Evolutionary conservation across 495 filamentous ascomycete genomes (phyloP).

Genomic region (Amphirosellinia nigrospora): DNA sequence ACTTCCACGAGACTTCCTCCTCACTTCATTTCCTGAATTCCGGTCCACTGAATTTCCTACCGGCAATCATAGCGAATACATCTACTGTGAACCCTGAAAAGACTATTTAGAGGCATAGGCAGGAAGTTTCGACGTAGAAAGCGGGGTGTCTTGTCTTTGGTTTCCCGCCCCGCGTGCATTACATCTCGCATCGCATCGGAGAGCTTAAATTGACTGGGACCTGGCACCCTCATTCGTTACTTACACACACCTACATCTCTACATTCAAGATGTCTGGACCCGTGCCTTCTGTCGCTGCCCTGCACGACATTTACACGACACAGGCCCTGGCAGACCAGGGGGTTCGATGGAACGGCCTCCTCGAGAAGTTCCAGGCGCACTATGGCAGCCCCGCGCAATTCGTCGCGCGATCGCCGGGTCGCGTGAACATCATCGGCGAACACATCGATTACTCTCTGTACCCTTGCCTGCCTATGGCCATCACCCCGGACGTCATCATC

Average conservation of each 20-base stretch:
- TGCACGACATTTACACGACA: constrained; percentile 72
- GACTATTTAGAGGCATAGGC: not conserved
- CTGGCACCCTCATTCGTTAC: not conserved
- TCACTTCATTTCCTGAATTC: not conserved
- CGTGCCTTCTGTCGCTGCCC: constrained; percentile 63
- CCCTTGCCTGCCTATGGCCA: constrained; percentile 93
- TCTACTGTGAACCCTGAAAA: not conserved
- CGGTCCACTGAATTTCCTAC: not conserved
- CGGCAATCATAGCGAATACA: not conserved
- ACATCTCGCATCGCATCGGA: constrained; percentile 8
- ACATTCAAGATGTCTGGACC: constrained; percentile 56
- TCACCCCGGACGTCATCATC: constrained; percentile 87
- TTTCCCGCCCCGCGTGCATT: not conserved
- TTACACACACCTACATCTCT: not conserved
- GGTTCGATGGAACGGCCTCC: constrained; percentile 73
- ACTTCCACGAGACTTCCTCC: too few relatives aligned
- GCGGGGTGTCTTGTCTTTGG: constrained; percentile 5
- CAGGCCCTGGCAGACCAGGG: constrained; percentile 63
- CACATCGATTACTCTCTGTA: constrained; percentile 99
- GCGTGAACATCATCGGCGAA: constrained; percentile 98
- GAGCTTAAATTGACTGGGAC: not conserved
- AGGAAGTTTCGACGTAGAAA: not conserved
- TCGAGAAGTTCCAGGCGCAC: constrained; percentile 71
- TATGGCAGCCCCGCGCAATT: constrained; percentile 79
- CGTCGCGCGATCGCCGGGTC: constrained; percentile 85